Percentiles rank a stretch among this genome's conserved stretches.
Conservation (phyloP, 2,329 filamentous ascomycete genomes). For the Aspergillus carbonarius region DNA sequence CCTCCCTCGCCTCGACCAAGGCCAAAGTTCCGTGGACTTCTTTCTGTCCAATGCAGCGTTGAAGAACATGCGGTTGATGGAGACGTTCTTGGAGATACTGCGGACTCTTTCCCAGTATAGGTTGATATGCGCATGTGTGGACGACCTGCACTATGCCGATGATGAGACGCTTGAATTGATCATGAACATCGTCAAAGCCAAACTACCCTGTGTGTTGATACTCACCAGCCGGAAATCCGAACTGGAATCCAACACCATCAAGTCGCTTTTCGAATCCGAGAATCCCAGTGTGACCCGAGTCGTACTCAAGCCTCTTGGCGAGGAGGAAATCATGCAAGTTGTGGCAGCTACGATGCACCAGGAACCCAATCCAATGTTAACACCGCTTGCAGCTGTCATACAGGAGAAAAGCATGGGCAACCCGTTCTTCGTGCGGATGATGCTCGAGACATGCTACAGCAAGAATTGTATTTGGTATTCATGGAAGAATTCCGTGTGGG, state of each 20-base stretch:
- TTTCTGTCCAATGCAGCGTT: conserved; percentile 40
- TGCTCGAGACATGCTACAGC: conserved; percentile 81
- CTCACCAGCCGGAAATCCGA: conserved; percentile 73
- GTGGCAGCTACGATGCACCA: conserved; percentile 79
- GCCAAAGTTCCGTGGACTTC: conserved; percentile 39
- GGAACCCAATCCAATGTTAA: conserved; percentile 65
- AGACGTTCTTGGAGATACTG: conserved; percentile 82
- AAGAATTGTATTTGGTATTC: conserved; percentile 90
- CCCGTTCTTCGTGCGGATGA: conserved; percentile 87
- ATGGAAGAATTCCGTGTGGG: conserved; percentile 78
- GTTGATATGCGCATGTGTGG: conserved; percentile 82
- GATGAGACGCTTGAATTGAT: conserved; percentile 83
- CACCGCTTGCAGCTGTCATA: conserved; percentile 77
- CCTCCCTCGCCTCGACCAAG: conserved; percentile 36
- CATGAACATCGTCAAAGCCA: conserved; percentile 72
- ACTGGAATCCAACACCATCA: conserved; percentile 50
- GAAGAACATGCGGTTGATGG: conserved; percentile 71
- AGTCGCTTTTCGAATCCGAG: conserved; percentile 44
- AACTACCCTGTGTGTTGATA: conserved; percentile 78
- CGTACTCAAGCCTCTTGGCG: conserved; percentile 68
- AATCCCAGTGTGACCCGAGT: conserved; percentile 67
- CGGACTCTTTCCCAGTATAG: conserved; percentile 78
- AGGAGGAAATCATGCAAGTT: conserved; percentile 78
- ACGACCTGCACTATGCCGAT: conserved; percentile 89
- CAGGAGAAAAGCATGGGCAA: conserved; percentile 88